Evolutionary conservation across 1,139 yeast species (phyloP), one percentile per base, ranked within the genome.

Genomic region (Kodamaea sp.): DNA sequence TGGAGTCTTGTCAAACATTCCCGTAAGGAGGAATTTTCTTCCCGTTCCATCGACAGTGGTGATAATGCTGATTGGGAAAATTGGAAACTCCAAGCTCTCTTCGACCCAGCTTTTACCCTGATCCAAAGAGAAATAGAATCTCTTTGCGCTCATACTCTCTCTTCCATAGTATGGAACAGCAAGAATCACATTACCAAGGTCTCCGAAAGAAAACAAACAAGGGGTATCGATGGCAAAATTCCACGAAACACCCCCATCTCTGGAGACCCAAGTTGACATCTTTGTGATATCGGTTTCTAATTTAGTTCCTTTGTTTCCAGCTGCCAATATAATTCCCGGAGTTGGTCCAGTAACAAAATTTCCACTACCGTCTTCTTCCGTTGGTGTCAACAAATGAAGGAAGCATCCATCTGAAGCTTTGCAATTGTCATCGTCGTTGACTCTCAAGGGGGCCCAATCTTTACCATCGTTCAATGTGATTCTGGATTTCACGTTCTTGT

Each of bases 241-340:
- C 96, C 96, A 89, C 0, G 81, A 63, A 6, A 71, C 57, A 15
- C 96, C 96, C 24, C 89, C 92, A 59, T 88, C 88, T 42, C 86
- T 71, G 0, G 95, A 85, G 4, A 85, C 52, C 55, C 70, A 87
- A 1, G 89, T 80, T 13, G 64, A 58, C 50, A 66, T 44, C 4
- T 63, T 51, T 0, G 50, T 37, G 9, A 53, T 28, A 15, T 62
- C 58, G 3, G 47, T 29, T 1, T 41, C 44, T 5, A 65, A 44
- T 4, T 49, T 46, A 24, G 62, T 55, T 7, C 84, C 82, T 7
- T 74, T 69, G 33, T 58, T 59, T 27, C 90, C 92, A 19, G 74
- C 55, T 1, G 77, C 87, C 46, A 85, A 48, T 14, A 86, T 42
- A 16, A 88, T 76, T 15, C 90, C 94, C 0, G 95, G 89, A 0